These are phyloP conservation scores for Hypsizygus marmoreus DNA, from an alignment of 768 basidiomycete genomes.

Conservation along the genomic window DNA sequence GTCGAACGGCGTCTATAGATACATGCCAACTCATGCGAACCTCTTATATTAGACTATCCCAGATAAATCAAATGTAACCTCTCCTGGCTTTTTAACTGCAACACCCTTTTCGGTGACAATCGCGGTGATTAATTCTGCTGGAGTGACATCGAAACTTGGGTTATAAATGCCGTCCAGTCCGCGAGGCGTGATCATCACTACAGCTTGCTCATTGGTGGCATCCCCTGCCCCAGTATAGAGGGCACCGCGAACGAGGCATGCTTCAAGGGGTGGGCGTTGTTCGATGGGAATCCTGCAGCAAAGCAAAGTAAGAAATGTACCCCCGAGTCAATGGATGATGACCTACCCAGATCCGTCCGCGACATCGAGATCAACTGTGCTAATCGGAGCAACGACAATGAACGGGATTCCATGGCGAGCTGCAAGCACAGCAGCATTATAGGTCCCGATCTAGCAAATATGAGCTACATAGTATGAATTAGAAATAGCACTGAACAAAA, in stretches of 20 bases:
- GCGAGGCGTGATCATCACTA: conserved; percentile 82
- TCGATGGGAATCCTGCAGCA: conserved; percentile 81
- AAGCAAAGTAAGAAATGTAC: conserved; percentile 7
- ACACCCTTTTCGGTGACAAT: conserved; percentile 97
- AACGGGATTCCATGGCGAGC: conserved; percentile 87
- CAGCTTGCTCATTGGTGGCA: conserved; percentile 55
- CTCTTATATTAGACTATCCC: conserved; percentile 43
- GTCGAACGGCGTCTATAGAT: neutral
- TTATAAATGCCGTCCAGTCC: conserved; percentile 76
- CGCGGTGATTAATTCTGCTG: conserved; percentile 89
- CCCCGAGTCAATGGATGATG: conserved; percentile 12
- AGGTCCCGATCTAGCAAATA: conserved; percentile 75
- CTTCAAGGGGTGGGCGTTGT: conserved; percentile 85
- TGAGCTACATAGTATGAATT: conserved; percentile 17
- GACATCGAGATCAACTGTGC: conserved; percentile 86
- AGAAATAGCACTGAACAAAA: neutral
- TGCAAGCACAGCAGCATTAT: conserved; percentile 93
- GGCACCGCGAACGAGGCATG: conserved; percentile 84
- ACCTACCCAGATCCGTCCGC: conserved; percentile 65
- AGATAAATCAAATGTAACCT: conserved; percentile 62
- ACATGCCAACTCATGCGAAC: neutral
- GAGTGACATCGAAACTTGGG: conserved; percentile 96
- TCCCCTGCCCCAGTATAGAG: conserved; percentile 58
- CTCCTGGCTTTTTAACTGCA: conserved; percentile 66
- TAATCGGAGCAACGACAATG: conserved; percentile 90